Base-by-base conservation (phyloP, 2,329 filamentous ascomycete genomes). In the Aspergillus ibericus region DNA sequence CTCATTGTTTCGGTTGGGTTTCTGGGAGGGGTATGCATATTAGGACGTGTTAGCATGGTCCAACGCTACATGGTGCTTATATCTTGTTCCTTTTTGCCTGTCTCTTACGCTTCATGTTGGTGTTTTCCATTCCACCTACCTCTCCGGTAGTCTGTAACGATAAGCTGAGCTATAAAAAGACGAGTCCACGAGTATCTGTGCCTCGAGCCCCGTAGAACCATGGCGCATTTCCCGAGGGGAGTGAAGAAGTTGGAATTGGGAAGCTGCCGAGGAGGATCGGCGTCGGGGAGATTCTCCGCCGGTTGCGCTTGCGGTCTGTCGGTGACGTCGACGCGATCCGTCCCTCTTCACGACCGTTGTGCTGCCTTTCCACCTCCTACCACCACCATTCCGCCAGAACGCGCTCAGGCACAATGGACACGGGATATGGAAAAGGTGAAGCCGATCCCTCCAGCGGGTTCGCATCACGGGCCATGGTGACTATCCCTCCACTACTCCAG, bases 141-240 rank as follows among this genome's bases (percentile, higher is more conserved):
- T 53, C 55, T 59, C 50, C 61, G 53, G 69, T 65, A 63, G 66
- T 59, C 61, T 74, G 72, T 73, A 73, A 73, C 70, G 70, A 75
- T 72, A 72, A 70, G 67, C 38, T 13, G 27, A 44, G 36, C 64
- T 71, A 70, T 71, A 73, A 75, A 74, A 73, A 36, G 50, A 58
- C 55, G 58, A 60, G 55, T 54, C 59, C 58, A 64, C 59, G 59
- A 54, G 60, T 55, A 58, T 47, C 36, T 58, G 42, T 59, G 38
- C 56, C 15, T 48, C 15, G 13, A 48, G 22, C 22, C 22, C 12
- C 18, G 42, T 34, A 55, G 32, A 22, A 22, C 9, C 44, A 29
- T 4, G 13, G 7, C 27, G 53, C 53, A 59, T 56, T 55, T 38
- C 25, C 12, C 12, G 35, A 10, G 42, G 5, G 16, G 36, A 36